phyloP scores from a whole-genome alignment of 768 basidiomycete species.

The Pulveroboletus frians region DNA sequence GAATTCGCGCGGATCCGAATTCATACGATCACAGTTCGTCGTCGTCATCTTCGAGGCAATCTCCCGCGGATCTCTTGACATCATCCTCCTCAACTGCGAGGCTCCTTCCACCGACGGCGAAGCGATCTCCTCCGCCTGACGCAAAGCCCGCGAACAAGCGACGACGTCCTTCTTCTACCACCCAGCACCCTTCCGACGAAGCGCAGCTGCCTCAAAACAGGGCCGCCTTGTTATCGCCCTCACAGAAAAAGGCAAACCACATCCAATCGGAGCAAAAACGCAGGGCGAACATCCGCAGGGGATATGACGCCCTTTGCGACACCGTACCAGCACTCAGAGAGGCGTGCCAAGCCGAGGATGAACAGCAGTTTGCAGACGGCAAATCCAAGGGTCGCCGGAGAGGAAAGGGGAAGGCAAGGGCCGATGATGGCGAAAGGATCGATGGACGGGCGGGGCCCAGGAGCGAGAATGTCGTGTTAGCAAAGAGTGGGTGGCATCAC shows the following conservation, averaged over 20 bases:
- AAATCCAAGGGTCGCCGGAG: conserved; percentile 35
- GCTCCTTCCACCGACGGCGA: conserved; percentile 15
- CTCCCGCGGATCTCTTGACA: conserved; percentile 18
- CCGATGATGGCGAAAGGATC: conserved; percentile 53
- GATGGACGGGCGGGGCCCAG: conserved; percentile 87
- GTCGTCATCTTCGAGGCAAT: conserved; percentile 26
- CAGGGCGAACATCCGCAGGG: conserved; percentile 82
- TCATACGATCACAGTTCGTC: conserved; percentile 20
- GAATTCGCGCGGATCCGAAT: conserved; percentile 5
- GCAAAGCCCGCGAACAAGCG: conserved; percentile 31
- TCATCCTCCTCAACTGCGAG: conserved; percentile 13
- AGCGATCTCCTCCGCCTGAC: conserved; percentile 26
- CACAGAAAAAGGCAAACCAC: conserved; percentile 91
- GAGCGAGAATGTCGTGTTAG: conserved; percentile 85
- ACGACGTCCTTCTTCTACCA: conserved; percentile 21
- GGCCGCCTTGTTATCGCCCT: conserved; percentile 56
- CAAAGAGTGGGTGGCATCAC: conserved; percentile 60
- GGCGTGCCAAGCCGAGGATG: conserved; percentile 75
- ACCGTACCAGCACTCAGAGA: conserved; percentile 77
- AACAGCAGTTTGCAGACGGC: conserved; percentile 34
- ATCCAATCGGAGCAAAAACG: conserved; percentile 94
- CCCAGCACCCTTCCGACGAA: conserved; percentile 9
- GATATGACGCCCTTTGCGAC: conserved; percentile 84
- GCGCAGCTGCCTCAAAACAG: conserved; percentile 11
- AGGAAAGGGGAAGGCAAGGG: conserved; percentile 35